These are phyloP conservation scores for Dipsacomyces acuminosporus DNA, from an alignment of 371 early-diverging fungal genomes.

Conservation along the genomic window DNA sequence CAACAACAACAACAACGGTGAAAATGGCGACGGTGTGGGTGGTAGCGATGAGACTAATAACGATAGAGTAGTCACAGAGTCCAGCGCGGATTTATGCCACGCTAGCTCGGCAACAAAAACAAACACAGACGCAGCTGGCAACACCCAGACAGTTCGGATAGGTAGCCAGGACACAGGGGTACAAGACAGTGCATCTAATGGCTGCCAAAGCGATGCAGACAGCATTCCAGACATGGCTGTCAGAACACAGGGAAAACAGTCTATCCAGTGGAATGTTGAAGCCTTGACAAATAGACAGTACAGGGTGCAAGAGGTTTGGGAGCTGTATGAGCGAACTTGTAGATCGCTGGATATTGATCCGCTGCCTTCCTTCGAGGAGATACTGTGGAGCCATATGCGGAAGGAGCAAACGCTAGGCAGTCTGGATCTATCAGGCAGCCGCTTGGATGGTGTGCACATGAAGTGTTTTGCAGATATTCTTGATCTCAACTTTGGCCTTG, in stretches of 20 bases:
- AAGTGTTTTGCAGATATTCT: constrained; percentile 47
- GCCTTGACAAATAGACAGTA: constrained; percentile 34
- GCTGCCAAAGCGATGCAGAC: too few relatives aligned
- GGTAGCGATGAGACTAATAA: too few relatives aligned
- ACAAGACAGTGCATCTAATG: background rate
- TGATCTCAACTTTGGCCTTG: constrained; percentile 46
- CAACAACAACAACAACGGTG: background rate
- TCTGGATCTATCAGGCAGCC: constrained; percentile 33
- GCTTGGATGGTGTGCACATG: constrained; percentile 34
- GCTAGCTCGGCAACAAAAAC: too few relatives aligned
- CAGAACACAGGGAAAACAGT: background rate
- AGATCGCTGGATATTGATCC: constrained; percentile 33
- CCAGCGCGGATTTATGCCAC: too few relatives aligned
- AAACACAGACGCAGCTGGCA: too few relatives aligned
- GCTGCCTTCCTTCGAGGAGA: constrained; percentile 27
- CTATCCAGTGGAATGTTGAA: constrained; percentile 39
- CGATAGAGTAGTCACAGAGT: too few relatives aligned
- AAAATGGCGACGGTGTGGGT: background rate
- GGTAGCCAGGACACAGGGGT: background rate
- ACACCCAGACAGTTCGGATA: too few relatives aligned
- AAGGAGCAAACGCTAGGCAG: constrained; percentile 34
- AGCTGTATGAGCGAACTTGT: constrained; percentile 44
- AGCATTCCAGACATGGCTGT: too few relatives aligned
- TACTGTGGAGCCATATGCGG: constrained; percentile 28
- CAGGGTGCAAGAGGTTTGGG: constrained; percentile 44